These are phyloP conservation scores for Lycium ferocissimum DNA, from an alignment of 257 asterid genomes.

Conservation along the genomic window DNA sequence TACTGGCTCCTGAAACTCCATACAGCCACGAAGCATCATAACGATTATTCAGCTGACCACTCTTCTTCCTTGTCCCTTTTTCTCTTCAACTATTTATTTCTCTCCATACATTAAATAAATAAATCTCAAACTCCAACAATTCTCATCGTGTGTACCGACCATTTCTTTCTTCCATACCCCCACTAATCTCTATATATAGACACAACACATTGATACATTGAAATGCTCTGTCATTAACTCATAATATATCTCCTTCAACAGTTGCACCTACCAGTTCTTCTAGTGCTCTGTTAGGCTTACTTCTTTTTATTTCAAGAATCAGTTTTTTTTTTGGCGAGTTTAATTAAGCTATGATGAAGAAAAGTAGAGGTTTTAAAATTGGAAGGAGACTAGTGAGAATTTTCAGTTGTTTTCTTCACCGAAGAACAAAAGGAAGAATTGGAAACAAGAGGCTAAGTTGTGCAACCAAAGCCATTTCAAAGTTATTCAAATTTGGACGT, in stretches of 20 bases:
- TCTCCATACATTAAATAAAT: background rate
- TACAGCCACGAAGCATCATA: constrained; percentile 37
- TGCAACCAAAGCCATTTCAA: constrained; percentile 40
- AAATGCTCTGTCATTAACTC: background rate
- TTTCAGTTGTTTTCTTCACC: constrained; percentile 45
- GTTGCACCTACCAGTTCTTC: background rate
- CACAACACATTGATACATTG: background rate
- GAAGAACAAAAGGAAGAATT: constrained; percentile 36
- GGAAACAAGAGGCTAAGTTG: constrained; percentile 32
- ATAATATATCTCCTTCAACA: background rate
- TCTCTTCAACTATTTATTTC: background rate
- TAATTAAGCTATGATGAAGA: constrained; percentile 50
- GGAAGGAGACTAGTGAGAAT: constrained; percentile 47
- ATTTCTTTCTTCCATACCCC: background rate
- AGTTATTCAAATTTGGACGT: constrained; percentile 45
- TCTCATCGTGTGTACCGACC: constrained; percentile 37
- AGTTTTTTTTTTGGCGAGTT: background rate
- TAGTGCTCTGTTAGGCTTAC: background rate
- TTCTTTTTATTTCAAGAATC: no score
- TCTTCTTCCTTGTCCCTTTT: background rate
- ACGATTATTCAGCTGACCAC: constrained; percentile 38
- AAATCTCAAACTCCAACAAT: background rate
- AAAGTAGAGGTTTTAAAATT: constrained; percentile 52
- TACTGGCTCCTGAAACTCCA: constrained; percentile 42
- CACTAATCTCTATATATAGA: background rate